phyloP scores from a whole-genome alignment of 176 grass and related monocot genomes.

The Carex cristatella region DNA sequence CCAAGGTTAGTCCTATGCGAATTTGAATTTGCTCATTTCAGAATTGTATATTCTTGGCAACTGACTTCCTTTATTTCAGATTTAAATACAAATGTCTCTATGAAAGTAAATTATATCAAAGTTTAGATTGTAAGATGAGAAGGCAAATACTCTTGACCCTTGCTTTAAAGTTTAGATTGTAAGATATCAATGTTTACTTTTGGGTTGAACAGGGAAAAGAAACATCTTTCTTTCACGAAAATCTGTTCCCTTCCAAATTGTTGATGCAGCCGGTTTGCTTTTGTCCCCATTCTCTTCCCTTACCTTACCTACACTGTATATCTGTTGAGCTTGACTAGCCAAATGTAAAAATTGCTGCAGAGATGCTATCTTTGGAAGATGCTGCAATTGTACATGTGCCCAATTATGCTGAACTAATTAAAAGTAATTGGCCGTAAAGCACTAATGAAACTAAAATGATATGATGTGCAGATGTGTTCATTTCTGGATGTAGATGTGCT shows the following conservation, averaged over 20 bases:
- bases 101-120: not conserved
- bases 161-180: not conserved
- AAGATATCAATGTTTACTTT: not conserved
- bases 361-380: not conserved
- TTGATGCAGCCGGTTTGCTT: not conserved
- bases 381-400: not conserved
- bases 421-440: not conserved
- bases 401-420: not conserved
- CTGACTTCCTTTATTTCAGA: not conserved
- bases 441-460: not conserved
- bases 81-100: not conserved
- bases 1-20: constrained; percentile 58
- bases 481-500: not conserved
- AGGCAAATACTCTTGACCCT: not conserved
- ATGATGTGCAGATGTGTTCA: not conserved
- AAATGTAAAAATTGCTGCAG: not conserved
- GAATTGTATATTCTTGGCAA: not conserved
- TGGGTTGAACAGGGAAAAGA: not conserved
- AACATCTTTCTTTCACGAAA: not conserved
- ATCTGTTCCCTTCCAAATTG: not conserved
- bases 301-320: not conserved
- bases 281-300: not conserved
- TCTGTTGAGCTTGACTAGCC: not conserved
- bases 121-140: not conserved
- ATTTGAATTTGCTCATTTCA: constrained; percentile 14